Evolutionary conservation across 345 rosid species (phyloP).

Genomic region (Garcia nutans): DNA sequence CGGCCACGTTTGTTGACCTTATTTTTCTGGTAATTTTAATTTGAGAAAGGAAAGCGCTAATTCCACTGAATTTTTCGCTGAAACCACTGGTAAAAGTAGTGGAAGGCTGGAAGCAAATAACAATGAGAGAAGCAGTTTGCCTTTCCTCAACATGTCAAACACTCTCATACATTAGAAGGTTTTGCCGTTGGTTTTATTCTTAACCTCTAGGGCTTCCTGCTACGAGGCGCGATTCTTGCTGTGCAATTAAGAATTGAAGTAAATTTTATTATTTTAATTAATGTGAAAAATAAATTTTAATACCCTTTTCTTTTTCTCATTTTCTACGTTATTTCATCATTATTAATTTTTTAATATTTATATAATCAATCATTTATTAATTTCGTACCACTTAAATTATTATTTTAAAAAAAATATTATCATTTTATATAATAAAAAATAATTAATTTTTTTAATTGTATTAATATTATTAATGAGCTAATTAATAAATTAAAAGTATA

Average conservation of each 20-base stretch:
- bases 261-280: not conserved
- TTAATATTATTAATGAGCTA: too few species aligned
- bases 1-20: slow-evolving; percentile 27
- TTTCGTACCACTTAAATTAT: too few species aligned
- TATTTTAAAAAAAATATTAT: too few species aligned
- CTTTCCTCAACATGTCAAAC: slow-evolving; percentile 8
- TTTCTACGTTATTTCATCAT: too few species aligned
- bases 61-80: not conserved
- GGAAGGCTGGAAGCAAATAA: not conserved
- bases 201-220: slow-evolving; percentile 17
- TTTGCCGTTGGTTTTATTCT: not conserved
- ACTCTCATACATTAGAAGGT: not conserved
- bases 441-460: too few species aligned
- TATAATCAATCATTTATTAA: too few species aligned
- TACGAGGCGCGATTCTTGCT: slow-evolving; percentile 13
- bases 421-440: too few species aligned
- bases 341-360: too few species aligned
- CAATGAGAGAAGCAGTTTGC: not conserved
- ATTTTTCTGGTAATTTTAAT: not conserved
- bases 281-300: too few species aligned
- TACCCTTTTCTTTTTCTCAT: too few species aligned
- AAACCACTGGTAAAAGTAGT: not conserved
- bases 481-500: too few species aligned
- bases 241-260: too few species aligned
- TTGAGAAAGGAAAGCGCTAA: not conserved